Base-by-base conservation (phyloP, 345 rosid species). In the Populus deltoides region DNA sequence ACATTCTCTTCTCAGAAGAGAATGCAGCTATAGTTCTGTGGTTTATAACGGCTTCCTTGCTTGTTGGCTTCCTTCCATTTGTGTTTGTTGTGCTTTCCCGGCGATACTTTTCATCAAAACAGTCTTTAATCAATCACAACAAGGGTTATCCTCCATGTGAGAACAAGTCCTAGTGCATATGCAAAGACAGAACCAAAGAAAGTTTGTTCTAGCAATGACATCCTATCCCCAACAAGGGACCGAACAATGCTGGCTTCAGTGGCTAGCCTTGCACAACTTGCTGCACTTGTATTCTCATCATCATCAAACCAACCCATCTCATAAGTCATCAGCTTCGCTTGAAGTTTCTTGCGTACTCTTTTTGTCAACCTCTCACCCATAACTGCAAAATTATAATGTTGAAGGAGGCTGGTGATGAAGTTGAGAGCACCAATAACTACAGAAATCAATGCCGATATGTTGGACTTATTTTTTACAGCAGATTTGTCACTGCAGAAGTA, bases 21-120 rank as follows among this genome's bases (percentile, higher is more conserved):
- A 89, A 89, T 22, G 88, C 89, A 0, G 85, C 76, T 47, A 89
- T 87, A 8, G 90, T 87, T 59, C 90, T 83, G 76, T 86, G 87
- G 77, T 89, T 87, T 43, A 65, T 63, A 62, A 82, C 81, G 41
- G 89, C 89, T 81, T 87, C 88, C 88, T 86, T 66, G 92, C 90
- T 7, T 86, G 76, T 43, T 87, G 85, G 78, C 88, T 83, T 61
- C 87, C 88, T 71, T 81, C 82, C 24, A 59, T 74, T 61, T 85
- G 89, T 12, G 85, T 84, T 27, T 83, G 82, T 29, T 31, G 78
- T n/a, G 89, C 88, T 59, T 85, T 83, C 61, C 69, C 69, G 3
- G 90, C 86, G 89, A 83, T 78, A n/a, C 80, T 86, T 84, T 82
- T 86, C 89, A 89, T 85, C 69, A 89, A 77, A 59, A 86, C 86